These are phyloP conservation scores for Calcarisporium arbuscula DNA, from an alignment of 2,329 filamentous ascomycete genomes.

Conservation along the genomic window DNA sequence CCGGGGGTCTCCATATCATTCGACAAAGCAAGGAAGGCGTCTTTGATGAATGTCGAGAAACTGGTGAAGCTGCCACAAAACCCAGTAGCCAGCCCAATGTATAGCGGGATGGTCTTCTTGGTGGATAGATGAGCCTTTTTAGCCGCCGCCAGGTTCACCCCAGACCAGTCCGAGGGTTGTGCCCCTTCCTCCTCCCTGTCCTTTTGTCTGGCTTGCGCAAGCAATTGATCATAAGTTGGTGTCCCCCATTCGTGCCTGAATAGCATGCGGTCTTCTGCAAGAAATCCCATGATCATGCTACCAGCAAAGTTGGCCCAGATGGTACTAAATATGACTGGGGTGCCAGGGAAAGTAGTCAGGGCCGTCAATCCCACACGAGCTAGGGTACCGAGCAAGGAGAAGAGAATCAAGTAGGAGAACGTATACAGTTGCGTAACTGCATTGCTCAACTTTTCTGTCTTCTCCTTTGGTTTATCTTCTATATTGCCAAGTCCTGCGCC, in stretches of 20 bases:
- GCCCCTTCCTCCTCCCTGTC: slow-evolving; percentile 31
- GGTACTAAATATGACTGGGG: slow-evolving; percentile 66
- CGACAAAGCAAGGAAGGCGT: slow-evolving; percentile 70
- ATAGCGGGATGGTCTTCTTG: slow-evolving; percentile 85
- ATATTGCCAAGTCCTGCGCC: too few species aligned
- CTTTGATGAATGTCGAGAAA: slow-evolving; percentile 80
- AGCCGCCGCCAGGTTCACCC: slow-evolving; percentile 34
- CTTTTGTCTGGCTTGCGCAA: slow-evolving; percentile 23
- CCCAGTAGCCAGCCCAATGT: slow-evolving; percentile 78
- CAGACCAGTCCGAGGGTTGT: slow-evolving; percentile 8
- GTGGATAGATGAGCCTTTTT: slow-evolving; percentile 53
- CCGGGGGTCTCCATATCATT: slow-evolving; percentile 55
- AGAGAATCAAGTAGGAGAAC: slow-evolving; percentile 76
- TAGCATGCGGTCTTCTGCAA: slow-evolving; percentile 69
- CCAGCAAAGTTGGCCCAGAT: slow-evolving; percentile 87
- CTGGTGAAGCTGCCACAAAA: slow-evolving; percentile 89
- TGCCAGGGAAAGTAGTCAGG: slow-evolving; percentile 71
- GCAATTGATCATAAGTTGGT: slow-evolving; percentile 29
- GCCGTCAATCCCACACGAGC: slow-evolving; percentile 75
- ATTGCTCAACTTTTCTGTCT: too few species aligned
- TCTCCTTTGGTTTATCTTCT: too few species aligned
- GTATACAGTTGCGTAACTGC: slow-evolving; percentile 62
- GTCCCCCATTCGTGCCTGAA: slow-evolving; percentile 64
- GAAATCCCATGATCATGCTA: slow-evolving; percentile 77
- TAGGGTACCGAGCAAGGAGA: slow-evolving; percentile 77